Evolutionary conservation across 1,139 yeast species (phyloP).

Genomic region (Martiniozyma asiatica): DNA sequence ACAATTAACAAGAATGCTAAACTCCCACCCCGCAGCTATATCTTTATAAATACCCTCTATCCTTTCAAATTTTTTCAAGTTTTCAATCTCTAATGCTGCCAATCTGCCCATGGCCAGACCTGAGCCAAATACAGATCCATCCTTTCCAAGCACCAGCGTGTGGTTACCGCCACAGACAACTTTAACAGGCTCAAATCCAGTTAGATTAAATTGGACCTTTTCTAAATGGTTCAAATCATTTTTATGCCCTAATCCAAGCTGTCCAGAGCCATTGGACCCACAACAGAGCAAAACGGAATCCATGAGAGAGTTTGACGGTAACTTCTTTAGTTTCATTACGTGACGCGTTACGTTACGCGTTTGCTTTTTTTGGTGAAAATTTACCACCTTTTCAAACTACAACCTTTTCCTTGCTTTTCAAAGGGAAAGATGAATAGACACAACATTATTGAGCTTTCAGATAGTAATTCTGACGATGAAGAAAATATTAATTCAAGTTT

Average conservation of each 20-base stretch:
- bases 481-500: too few species aligned
- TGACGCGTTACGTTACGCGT: too few species aligned
- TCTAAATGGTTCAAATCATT: constrained; percentile 34
- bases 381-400: too few species aligned
- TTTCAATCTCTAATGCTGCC: background rate
- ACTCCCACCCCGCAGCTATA: constrained; percentile 73
- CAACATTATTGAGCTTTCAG: too few species aligned
- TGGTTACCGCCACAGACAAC: constrained; percentile 83
- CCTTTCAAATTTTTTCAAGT: background rate
- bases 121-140: constrained; percentile 42
- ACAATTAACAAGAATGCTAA: constrained; percentile 37
- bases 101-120: constrained; percentile 28
- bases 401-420: too few species aligned
- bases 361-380: too few species aligned
- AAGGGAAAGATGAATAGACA: too few species aligned
- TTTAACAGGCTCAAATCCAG: constrained; percentile 25
- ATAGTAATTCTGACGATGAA: too few species aligned
- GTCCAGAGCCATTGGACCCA: constrained; percentile 79
- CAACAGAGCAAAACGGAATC: constrained; percentile 48
- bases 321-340: too few species aligned
- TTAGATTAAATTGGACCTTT: constrained; percentile 17
- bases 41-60: constrained; percentile 25
- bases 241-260: constrained; percentile 53
- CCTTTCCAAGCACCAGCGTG: constrained; percentile 43
- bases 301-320: too few species aligned